Base-by-base conservation (phyloP, 2,329 filamentous ascomycete species). In the Boeremia lycopersici region DNA sequence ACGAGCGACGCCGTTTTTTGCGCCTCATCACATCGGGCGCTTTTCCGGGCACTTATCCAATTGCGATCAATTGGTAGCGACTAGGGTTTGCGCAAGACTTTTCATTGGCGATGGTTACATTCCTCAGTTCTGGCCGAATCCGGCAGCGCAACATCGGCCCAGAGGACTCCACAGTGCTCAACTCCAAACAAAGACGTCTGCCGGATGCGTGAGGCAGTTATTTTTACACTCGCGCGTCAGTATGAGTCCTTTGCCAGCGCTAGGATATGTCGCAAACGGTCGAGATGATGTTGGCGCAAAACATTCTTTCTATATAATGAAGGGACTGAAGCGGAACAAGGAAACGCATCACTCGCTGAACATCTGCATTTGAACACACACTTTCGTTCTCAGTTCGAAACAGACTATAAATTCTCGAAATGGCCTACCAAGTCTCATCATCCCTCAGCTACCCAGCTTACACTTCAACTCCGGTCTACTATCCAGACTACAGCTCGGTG, bases 341-440 rank as follows among this genome's bases (percentile, higher is more conserved):
- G 29, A 41, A 26, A 13, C 28, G 25, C 35, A 54, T 45, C 52
- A 49, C 40, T 54, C 52, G 45, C 35, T 54, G 45, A 49, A 49
- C 34, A 45, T 25, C 45, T 45, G 51, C 46, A 45, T 45, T 36
- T 31, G 41, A 45, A 45, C 40, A 54, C 11, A 28, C 41, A 44
- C 52, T 45, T 54, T 54, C 52, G 52, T 49, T 54, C 45, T 36
- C 41, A 35, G 45, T 54, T 54, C 41, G 15, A 46, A 49, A 25
- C 35, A 31, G 35, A 30, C 17, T 49, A 49, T 41, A 54, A 45
- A 25, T 49, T 46, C 45, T 41, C 45, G 13, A 54, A 29, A 54
- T 54, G 52, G 52, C 52, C 52, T 54, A 54, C 52, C 40, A 54
- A 40, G 52, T 49, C 26, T 54, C 52, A 25, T 45, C 52, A 40